Evolutionary conservation across 2,329 filamentous ascomycete genomes (phyloP).

Genomic region (Exophiala alcalophila): DNA sequence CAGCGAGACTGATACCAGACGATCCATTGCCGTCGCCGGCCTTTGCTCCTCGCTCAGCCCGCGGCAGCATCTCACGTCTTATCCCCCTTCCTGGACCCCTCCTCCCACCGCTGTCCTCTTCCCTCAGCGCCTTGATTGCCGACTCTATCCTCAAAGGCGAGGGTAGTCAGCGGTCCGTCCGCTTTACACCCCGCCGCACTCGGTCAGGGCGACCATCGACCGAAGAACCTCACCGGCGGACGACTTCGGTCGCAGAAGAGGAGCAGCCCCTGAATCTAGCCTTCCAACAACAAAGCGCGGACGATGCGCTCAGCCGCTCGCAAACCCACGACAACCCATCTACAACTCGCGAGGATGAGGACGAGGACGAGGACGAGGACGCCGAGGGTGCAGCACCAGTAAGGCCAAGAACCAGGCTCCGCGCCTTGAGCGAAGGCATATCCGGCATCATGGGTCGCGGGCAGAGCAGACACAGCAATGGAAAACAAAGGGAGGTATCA

Average conservation of each 20-base stretch:
- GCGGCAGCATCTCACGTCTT: slow-evolving; percentile 47
- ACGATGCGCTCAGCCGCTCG: slow-evolving; percentile 13
- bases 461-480: slow-evolving; percentile 3
- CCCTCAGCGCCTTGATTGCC: slow-evolving; percentile 62
- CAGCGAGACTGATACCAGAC: slow-evolving; percentile 7
- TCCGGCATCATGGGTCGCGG: slow-evolving; percentile 17
- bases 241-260: slow-evolving; percentile 10
- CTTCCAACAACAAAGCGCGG: slow-evolving; percentile 8
- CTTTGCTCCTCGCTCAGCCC: slow-evolving; percentile 37
- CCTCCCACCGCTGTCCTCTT: slow-evolving; percentile 58
- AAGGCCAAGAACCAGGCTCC: slow-evolving; percentile 15
- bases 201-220: slow-evolving; percentile 19
- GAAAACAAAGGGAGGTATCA: slow-evolving; percentile 13
- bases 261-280: slow-evolving; percentile 9
- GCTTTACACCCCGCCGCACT: slow-evolving; percentile 18
- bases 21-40: slow-evolving; percentile 30
- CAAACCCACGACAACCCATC: slow-evolving; percentile 13
- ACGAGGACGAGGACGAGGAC: slow-evolving; percentile 5
- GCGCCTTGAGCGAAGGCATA: slow-evolving; percentile 23
- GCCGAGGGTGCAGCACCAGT: neutral
- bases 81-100: slow-evolving; percentile 56
- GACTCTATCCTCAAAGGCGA: slow-evolving; percentile 61
- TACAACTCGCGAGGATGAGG: neutral
- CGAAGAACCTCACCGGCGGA: slow-evolving; percentile 16
- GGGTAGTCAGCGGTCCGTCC: slow-evolving; percentile 32